Conservation (phyloP, 345 rosid species). For the Turnera subulata region DNA sequence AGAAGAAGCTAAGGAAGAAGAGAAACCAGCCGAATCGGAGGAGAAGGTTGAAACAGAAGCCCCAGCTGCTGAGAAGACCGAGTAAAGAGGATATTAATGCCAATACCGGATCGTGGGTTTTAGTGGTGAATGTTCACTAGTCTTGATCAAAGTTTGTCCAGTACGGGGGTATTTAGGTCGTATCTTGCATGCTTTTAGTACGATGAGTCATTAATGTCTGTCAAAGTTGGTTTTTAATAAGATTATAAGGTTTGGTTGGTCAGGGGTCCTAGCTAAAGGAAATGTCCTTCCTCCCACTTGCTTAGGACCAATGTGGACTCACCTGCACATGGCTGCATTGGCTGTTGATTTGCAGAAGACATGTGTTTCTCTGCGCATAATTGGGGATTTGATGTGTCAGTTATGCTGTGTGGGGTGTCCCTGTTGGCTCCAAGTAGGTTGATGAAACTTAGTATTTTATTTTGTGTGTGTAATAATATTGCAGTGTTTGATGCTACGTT, state of each 20-base stretch:
- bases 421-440: not conserved
- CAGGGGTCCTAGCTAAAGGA: not conserved
- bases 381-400: not conserved
- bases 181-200: not conserved
- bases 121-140: not conserved
- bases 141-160: slow-evolving; percentile 1
- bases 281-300: slow-evolving; percentile 5
- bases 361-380: not conserved
- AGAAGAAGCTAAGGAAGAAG: slow-evolving; percentile 20
- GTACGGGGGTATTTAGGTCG: slow-evolving; percentile 12
- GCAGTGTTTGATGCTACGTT: not conserved
- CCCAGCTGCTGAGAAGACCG: slow-evolving; percentile 23
- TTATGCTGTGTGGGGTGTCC: not conserved
- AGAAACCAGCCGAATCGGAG: slow-evolving; percentile 16
- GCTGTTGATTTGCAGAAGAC: not conserved
- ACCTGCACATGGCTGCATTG: not conserved
- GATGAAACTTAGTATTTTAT: not conserved
- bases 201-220: not conserved
- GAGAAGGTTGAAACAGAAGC: slow-evolving; percentile 18
- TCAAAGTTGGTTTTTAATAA: slow-evolving; percentile 1
- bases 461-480: not conserved
- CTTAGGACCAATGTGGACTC: not conserved
- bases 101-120: not conserved
- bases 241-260: not conserved
- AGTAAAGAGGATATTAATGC: slow-evolving; percentile 7